Conservation (phyloP, 116 monocot genomes). For the Papilionanthe hybrid region DNA sequence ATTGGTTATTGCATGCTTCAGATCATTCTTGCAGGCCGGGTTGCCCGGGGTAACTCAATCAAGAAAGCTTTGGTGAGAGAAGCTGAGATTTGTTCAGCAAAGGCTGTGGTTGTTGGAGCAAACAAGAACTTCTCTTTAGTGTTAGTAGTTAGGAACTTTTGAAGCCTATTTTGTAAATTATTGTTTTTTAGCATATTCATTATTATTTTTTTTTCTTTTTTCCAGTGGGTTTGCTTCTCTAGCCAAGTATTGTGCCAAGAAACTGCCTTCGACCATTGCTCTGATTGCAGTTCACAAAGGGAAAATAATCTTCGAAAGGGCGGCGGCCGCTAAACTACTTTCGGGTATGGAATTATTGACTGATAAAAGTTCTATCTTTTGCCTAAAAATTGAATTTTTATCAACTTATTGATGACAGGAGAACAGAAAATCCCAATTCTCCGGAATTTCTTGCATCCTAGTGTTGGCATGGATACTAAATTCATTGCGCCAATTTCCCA, state of each 20-base stretch:
- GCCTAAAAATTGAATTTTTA: not conserved
- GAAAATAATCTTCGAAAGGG: slow-evolving; percentile 48
- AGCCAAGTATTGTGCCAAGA: slow-evolving; percentile 74
- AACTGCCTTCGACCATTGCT: slow-evolving; percentile 43
- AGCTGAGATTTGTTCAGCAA: slow-evolving; percentile 45
- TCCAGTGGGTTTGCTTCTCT: slow-evolving; percentile 55
- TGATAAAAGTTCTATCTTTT: not conserved
- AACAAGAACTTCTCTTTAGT: slow-evolving; percentile 43
- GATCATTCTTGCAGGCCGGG: slow-evolving; percentile 58
- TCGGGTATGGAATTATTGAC: slow-evolving; percentile 23
- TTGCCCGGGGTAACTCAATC: slow-evolving; percentile 55
- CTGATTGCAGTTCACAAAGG: slow-evolving; percentile 63
- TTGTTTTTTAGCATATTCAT: not conserved
- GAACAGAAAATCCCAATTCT: slow-evolving; percentile 25
- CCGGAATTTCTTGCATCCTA: slow-evolving; percentile 38
- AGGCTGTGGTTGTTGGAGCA: slow-evolving; percentile 58
- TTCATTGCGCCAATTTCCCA: slow-evolving; percentile 17
- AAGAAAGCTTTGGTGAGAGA: slow-evolving; percentile 67
- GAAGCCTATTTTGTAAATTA: not conserved
- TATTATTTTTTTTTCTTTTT: not conserved
- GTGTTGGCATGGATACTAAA: slow-evolving; percentile 33
- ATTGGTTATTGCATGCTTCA: slow-evolving; percentile 9
- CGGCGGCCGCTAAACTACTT: slow-evolving; percentile 8
- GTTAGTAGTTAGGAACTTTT: slow-evolving; percentile 23
- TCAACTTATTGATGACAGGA: slow-evolving; percentile 7